Base-by-base conservation (phyloP, 768 basidiomycete species). In the Boletus patriciae region DNA sequence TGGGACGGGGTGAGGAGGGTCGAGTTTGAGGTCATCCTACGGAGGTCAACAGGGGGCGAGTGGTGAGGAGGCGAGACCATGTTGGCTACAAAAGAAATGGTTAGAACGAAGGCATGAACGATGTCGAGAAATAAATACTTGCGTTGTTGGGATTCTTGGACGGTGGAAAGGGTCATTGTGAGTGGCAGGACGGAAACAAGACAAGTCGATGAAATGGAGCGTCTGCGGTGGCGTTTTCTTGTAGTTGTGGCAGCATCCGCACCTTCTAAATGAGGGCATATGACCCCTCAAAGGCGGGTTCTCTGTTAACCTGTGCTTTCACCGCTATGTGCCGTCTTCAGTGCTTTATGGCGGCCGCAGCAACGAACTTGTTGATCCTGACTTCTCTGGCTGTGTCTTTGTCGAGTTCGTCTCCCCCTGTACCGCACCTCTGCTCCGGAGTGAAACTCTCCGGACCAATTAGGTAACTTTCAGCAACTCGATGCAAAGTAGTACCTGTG, bases 1-100 rank as follows among this genome's bases (percentile, higher is more conserved):
- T 73, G 66, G 25, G 78, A 68, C 50, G 76, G 64, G 47, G 70
- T 74, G 55, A 85, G 76, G 45, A 75, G 71, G 13, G 75, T 70
- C 29, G 70, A 73, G 31, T 73, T 73, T 27, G 83, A 84, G 19
- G 80, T 81, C 73, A 85, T 82, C 65, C 80, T 81, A 43, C 83
- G 80, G 46, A 83, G 74, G 65, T 84, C 82, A 47, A 74, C 67
- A 51, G 76, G 70, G 54, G 76, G 69, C 27, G 76, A 70, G 60
- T 62, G 36, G 46, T 62, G 69, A 9, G 55, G 54, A 11, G 57
- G 62, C 10, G 57, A 47, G 43, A 57, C 50, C 49, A 60, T 54
- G 58, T 55, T 64, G 47, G 57, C 64, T 70, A 29, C 36, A 43
- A 11, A 29, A 56, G 31, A 47, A 33, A 43, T 9, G 33, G 47